phyloP scores from a whole-genome alignment of 148 eudicot genomes.

The Amaranthus palmeri region DNA sequence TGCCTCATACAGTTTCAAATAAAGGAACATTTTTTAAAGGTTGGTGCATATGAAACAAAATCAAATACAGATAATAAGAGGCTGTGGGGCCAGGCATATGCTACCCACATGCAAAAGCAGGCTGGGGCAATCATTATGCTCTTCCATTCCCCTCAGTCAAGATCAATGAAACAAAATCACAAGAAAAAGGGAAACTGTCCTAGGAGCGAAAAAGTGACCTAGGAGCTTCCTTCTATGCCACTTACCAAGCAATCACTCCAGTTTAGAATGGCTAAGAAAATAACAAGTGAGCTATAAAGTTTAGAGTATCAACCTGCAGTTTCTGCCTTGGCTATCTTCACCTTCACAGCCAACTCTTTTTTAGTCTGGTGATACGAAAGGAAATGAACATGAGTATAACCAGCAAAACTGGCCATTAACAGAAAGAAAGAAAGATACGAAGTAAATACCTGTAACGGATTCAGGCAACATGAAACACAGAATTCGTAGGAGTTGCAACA shows the following conservation, averaged over 20 bases:
- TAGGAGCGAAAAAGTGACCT: neutral
- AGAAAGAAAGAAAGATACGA: neutral
- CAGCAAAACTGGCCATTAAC: neutral
- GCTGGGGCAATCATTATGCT: neutral
- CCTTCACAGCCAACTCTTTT: constrained; percentile 53
- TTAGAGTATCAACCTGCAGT: constrained; percentile 59
- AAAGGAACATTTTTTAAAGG: neutral
- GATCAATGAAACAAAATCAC: neutral
- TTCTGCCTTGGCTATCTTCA: constrained; percentile 77
- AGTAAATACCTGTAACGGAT: constrained; percentile 52
- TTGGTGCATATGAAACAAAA: too few relatives aligned
- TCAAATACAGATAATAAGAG: neutral
- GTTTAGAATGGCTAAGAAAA: neutral
- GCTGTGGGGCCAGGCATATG: too few relatives aligned
- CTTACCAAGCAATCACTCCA: neutral
- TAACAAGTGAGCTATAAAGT: neutral
- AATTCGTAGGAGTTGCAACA: constrained; percentile 95
- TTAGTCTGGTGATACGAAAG: constrained; percentile 43
- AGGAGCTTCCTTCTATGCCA: neutral
- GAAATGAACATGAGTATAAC: constrained; percentile 6
- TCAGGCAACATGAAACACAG: constrained; percentile 96
- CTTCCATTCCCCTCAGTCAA: neutral
- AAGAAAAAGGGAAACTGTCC: too few relatives aligned
- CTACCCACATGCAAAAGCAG: neutral
- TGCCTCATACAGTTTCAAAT: neutral